Conservation (phyloP, 345 rosid species). For the Dipteronia dyeriana region DNA sequence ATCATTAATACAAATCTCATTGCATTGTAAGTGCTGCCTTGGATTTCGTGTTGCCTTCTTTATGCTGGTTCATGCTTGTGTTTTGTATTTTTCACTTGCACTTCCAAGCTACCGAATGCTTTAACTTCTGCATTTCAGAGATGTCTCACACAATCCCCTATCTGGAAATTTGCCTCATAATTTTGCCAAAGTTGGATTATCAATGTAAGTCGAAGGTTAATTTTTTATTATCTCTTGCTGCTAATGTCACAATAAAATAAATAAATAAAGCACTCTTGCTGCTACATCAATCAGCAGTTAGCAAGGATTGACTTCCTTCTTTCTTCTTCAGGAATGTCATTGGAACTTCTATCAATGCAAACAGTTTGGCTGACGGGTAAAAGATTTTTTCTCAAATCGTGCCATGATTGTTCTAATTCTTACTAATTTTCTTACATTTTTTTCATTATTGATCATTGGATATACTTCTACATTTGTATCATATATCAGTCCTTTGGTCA, state of each 20-base stretch:
- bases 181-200: slow-evolving; percentile 31
- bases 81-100: background rate
- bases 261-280: background rate
- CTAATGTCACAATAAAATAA: background rate
- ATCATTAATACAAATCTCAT: slow-evolving; percentile 35
- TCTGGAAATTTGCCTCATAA: slow-evolving; percentile 45
- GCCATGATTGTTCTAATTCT: background rate
- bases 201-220: slow-evolving; percentile 40
- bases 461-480: background rate
- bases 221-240: background rate
- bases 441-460: background rate
- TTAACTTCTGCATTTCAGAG: slow-evolving; percentile 34
- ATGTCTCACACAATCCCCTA: slow-evolving; percentile 58
- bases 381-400: slow-evolving; percentile 8
- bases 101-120: slow-evolving; percentile 9
- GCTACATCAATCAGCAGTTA: background rate
- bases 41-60: background rate
- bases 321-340: slow-evolving; percentile 42
- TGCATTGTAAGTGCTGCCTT: slow-evolving; percentile 42
- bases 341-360: slow-evolving; percentile 47
- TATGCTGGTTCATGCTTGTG: background rate
- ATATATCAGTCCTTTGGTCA: background rate
- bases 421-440: background rate
- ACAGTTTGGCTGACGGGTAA: slow-evolving; percentile 37
- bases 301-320: slow-evolving; percentile 15